Conservation (phyloP, 1,284 basidiomycete genomes). For the Phylloporus gajari region DNA sequence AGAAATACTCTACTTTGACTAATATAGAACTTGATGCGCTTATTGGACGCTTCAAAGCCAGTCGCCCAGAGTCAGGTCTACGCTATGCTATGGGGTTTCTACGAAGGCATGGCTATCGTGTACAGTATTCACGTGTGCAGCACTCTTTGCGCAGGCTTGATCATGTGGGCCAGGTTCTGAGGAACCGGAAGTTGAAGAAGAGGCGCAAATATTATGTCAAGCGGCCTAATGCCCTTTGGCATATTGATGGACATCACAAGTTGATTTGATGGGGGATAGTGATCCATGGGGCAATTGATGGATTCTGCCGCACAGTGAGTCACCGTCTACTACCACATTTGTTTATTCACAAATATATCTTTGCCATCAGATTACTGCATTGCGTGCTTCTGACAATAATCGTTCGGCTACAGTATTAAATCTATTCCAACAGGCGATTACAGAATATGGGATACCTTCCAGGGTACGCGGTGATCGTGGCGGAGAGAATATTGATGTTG, state of each 20-base stretch:
- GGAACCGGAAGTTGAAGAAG: background rate
- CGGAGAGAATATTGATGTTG: no score
- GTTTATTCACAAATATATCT: no score
- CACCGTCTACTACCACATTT: no score
- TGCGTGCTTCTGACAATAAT: no score
- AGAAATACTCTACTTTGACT: background rate
- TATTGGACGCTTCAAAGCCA: background rate
- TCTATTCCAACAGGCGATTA: no score
- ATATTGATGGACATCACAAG: background rate
- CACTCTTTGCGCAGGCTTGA: conserved; percentile 16
- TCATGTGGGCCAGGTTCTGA: conserved; percentile 6
- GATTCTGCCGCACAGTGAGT: background rate
- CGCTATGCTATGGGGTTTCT: background rate
- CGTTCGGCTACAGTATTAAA: no score
- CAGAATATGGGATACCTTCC: no score
- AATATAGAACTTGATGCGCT: background rate
- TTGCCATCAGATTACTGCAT: no score
- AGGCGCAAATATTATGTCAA: background rate
- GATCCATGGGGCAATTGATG: background rate
- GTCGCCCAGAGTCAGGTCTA: background rate
- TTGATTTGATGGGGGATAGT: background rate
- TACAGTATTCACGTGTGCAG: background rate
- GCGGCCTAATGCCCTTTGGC: background rate
- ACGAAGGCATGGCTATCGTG: background rate
- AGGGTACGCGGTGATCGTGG: no score